Base-by-base conservation (phyloP, 768 basidiomycete genomes). In the Hericium alpestre region DNA sequence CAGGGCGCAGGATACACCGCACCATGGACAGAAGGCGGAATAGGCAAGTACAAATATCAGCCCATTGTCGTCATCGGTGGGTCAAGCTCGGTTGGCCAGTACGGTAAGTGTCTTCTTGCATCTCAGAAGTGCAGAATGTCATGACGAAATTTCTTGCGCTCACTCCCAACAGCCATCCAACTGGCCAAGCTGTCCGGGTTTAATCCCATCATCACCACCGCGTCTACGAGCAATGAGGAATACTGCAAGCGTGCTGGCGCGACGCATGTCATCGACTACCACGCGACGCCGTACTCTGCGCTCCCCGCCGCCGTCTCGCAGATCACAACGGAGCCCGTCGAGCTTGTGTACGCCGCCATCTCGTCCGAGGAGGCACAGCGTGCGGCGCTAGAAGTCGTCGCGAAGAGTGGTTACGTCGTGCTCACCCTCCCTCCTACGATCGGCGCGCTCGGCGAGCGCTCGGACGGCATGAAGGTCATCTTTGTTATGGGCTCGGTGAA, bases 21-120 rank as follows among this genome's bases (percentile, higher is more conserved):
- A 32, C 23, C 59, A 8, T 62, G 61, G 61, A 22, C 20, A 32
- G 56, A 49, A n/a, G 43, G 51, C 38, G 61, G 61, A 0, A 18
- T 39, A 18, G 53, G 54, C 20, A 55, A 57, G 25, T 57, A 57
- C 38, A 46, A 27, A 22, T 54, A 41, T 27, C 39, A 60, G 49
- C 59, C 61, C 0, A 27, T 58, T 7, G 32, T 64, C 38, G 53
- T 64, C 46, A 53, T 59, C 47, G 63, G 63, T 32, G 63, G 63
- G 9, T 49, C 61, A 8, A 60, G 59, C 6, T 60, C 58, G n/a
- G 61, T 64, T 6, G 63, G 63, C 18, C 61, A 63, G 49, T 61
- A 46, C 32, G 54, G 61, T 59, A 40, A 15, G 64, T 39, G 23
- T 3, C 11, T 20, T 3, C 11, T 20, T 50, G 15, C 12, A 6